Evolutionary conservation across 2,329 filamentous ascomycete species (phyloP), one percentile per base, ranked within the genome.

Genomic region (Talaromyces sp.): DNA sequence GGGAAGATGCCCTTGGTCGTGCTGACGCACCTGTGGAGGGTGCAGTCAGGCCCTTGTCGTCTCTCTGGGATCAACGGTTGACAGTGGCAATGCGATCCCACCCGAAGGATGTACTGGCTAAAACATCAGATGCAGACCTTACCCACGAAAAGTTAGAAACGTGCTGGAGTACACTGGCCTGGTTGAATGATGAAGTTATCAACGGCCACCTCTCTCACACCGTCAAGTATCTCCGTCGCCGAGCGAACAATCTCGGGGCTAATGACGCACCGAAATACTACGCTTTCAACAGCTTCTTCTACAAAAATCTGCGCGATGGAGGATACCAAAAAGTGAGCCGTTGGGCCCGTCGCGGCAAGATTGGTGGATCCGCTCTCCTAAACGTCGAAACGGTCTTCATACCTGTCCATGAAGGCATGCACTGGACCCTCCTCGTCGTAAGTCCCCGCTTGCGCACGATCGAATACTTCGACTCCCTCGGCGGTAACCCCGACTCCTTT

Each of bases 351-450:
- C 77, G 80, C 41, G 79, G 78, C n/a, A 83, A 81, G 69, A 81
- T 84, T 60, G 79, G 75, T n/a, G 79, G 79, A 6, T 71, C 76
- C 50, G 68, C 68, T 45, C 72, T 84, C n/a, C 69, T 83, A 45
- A 70, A 80, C 45, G 78, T 81, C 22, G 78, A 83, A 60, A 78
- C 74, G 1, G 75, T 84, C 22, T 83, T 82, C 67, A 75, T 83
- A 19, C 82, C 82, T 0, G 77, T 84, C 37, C 81, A 83, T 66
- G 72, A 80, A 61, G 71, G 70, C 22, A 67, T 69, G n/a, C 82
- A 84, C 67, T 84, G 82, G 82, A 83, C 81, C 4, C 70, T 84
- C 13, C 73, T 81, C 60, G 78, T 83, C 27, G 73, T 84, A 39
- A 78, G 75, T n/a, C 81, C 81, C 7, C 66, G 66, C 14, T 73